A percentile compares a stretch with the other conserved stretches of the same genome.
Conservation (phyloP, 257 asterid species). For the Mitragyna speciosa region DNA sequence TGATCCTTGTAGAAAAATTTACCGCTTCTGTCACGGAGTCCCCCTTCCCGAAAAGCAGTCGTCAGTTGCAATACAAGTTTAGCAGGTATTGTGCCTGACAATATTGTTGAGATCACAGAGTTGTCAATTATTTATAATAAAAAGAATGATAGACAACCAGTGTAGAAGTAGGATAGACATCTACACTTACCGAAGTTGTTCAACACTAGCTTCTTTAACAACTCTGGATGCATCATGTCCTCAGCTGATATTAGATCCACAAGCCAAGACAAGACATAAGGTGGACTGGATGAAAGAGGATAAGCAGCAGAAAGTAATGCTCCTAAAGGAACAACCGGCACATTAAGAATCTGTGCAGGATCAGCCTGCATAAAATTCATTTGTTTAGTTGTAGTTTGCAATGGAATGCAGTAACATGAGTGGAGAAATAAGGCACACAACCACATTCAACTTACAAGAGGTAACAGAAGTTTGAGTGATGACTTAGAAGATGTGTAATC, state of each 20-base stretch:
- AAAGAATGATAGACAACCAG: neutral
- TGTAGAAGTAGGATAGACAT: neutral
- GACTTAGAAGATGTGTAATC: slow-evolving; percentile 90
- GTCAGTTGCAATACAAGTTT: slow-evolving; percentile 79
- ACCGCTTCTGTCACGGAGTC: slow-evolving; percentile 81
- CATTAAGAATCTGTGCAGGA: slow-evolving; percentile 93
- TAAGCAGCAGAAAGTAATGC: slow-evolving; percentile 86
- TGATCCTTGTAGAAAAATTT: slow-evolving; percentile 76
- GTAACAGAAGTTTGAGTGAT: slow-evolving; percentile 69
- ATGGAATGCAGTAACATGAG: neutral
- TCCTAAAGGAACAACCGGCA: slow-evolving; percentile 96
- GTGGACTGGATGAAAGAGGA: slow-evolving; percentile 91
- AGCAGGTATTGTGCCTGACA: slow-evolving; percentile 88
- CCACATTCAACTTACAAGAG: slow-evolving; percentile 65
- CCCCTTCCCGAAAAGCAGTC: slow-evolving; percentile 86
- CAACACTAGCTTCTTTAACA: slow-evolving; percentile 79
- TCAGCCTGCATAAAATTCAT: slow-evolving; percentile 67
- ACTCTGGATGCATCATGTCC: slow-evolving; percentile 98
- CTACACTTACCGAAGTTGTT: slow-evolving; percentile 82
- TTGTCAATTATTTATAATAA: neutral
- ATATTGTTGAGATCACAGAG: neutral
- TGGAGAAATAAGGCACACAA: slow-evolving; percentile 7
- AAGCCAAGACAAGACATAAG: slow-evolving; percentile 83
- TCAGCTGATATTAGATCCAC: slow-evolving; percentile 86
- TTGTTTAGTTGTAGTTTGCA: neutral